Conservation (phyloP, 1,284 basidiomycete species). For the Pyrrhoderma lamaoense region DNA sequence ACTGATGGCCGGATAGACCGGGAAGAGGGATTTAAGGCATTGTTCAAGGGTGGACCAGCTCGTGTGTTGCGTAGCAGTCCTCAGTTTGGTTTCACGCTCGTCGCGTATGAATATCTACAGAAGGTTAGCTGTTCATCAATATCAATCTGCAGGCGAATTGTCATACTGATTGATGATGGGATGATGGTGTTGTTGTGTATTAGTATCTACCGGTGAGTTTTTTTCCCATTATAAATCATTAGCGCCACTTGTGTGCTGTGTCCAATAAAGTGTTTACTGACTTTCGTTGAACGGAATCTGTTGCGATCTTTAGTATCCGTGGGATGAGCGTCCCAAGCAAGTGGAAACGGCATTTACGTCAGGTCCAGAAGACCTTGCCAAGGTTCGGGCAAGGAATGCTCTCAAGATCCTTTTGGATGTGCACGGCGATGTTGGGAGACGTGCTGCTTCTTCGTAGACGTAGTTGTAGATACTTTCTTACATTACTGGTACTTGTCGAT, state of each 20-base stretch:
- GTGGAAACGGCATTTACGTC: conserved; percentile 66
- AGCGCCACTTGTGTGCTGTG: conserved; percentile 19
- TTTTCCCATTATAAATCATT: conserved; percentile 21
- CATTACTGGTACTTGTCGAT: too few relatives aligned
- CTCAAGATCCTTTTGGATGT: conserved; percentile 82
- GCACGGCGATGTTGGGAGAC: conserved; percentile 73
- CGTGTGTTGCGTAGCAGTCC: conserved; percentile 84
- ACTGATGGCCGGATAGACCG: conserved; percentile 41
- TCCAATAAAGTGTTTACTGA: conserved; percentile 13
- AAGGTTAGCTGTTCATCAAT: conserved; percentile 37
- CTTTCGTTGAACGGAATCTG: conserved; percentile 21
- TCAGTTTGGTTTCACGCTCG: conserved; percentile 90
- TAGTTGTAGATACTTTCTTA: conserved; percentile 25
- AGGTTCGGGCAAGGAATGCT: conserved; percentile 88
- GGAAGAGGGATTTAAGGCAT: conserved; percentile 82
- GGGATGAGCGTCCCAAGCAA: conserved; percentile 53
- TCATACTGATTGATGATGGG: conserved; percentile 13
- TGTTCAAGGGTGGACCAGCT: conserved; percentile 95
- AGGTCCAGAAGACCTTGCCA: conserved; percentile 75
- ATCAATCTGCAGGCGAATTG: background rate
- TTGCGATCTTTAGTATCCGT: conserved; percentile 58
- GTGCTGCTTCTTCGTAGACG: conserved; percentile 30
- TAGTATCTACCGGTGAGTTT: conserved; percentile 65
- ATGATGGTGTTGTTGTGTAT: background rate
- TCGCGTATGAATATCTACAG: conserved; percentile 79